A percentile compares a stretch with the other conserved stretches of the same genome.
Conservation (phyloP, 306 rosid genomes). For the Malus asiatica region DNA sequence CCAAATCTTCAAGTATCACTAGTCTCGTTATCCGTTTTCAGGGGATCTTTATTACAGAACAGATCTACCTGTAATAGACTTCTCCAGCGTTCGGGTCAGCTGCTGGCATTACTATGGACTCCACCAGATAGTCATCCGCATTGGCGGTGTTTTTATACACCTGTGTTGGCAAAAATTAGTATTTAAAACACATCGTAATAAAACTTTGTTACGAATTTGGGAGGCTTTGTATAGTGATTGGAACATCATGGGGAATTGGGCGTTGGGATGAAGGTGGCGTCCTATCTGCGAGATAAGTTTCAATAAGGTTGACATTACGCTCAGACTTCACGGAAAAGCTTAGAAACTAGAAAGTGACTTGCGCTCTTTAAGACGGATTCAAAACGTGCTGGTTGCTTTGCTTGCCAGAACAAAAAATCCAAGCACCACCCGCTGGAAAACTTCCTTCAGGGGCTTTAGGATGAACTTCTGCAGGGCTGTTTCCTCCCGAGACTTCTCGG, state of each 20-base stretch:
- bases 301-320: not conserved
- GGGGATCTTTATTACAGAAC: not conserved
- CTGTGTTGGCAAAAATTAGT: conserved; percentile 28
- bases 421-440: conserved; percentile 73
- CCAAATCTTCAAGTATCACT: not conserved
- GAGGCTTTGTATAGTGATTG: not conserved
- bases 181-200: not conserved
- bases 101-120: conserved; percentile 81
- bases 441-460: conserved; percentile 69
- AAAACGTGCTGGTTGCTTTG: conserved; percentile 81
- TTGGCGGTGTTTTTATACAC: conserved; percentile 67
- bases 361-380: conserved; percentile 76
- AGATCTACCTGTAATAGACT: conserved; percentile 74
- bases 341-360: conserved; percentile 20
- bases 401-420: conserved; percentile 89
- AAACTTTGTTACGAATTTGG: not conserved
- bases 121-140: conserved; percentile 90
- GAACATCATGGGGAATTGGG: not conserved
- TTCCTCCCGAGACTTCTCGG: conserved; percentile 55
- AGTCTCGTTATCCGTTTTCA: not conserved
- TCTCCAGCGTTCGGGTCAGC: conserved; percentile 90
- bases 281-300: not conserved
- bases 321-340: not conserved
- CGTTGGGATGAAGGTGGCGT: too few species aligned
- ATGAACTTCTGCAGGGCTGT: conserved; percentile 47